These are phyloP conservation scores for Novymonas esmeraldas DNA, from an alignment of 208 protist genomes.

Conservation along the genomic window DNA sequence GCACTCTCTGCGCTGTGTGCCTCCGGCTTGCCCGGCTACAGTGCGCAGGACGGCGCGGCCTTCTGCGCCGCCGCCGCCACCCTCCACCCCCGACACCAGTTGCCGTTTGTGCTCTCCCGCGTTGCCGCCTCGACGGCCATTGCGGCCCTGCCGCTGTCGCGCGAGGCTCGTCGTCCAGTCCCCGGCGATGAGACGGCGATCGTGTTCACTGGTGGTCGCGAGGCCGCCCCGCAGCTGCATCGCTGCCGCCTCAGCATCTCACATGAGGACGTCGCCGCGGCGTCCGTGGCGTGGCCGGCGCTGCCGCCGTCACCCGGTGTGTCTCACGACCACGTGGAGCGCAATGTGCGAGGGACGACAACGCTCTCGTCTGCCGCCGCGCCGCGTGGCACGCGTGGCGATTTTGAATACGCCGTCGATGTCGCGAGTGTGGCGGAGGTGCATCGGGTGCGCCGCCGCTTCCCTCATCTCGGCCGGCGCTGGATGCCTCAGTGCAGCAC, in stretches of 20 bases:
- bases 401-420: slow-evolving; percentile 39
- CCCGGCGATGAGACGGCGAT: background rate
- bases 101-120: slow-evolving; percentile 66
- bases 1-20: slow-evolving; percentile 3
- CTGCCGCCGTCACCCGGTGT: too few relatives aligned
- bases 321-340: too few relatives aligned
- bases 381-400: background rate
- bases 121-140: slow-evolving; percentile 58
- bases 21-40: slow-evolving; percentile 3
- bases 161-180: background rate
- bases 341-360: too few relatives aligned
- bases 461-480: slow-evolving; percentile 26
- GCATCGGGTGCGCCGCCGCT: slow-evolving; percentile 31
- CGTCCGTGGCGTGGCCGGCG: slow-evolving; percentile 53
- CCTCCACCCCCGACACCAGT: slow-evolving; percentile 45
- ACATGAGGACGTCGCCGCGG: slow-evolving; percentile 54
- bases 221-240: slow-evolving; percentile 24
- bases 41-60: background rate
- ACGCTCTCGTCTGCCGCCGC: background rate
- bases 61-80: slow-evolving; percentile 1
- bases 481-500: slow-evolving; percentile 36
- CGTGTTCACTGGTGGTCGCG: slow-evolving; percentile 36
- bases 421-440: slow-evolving; percentile 46
- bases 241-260: slow-evolving; percentile 46
- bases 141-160: background rate